phyloP scores from a whole-genome alignment of 257 asterid species.

The Capsicum chinense region DNA sequence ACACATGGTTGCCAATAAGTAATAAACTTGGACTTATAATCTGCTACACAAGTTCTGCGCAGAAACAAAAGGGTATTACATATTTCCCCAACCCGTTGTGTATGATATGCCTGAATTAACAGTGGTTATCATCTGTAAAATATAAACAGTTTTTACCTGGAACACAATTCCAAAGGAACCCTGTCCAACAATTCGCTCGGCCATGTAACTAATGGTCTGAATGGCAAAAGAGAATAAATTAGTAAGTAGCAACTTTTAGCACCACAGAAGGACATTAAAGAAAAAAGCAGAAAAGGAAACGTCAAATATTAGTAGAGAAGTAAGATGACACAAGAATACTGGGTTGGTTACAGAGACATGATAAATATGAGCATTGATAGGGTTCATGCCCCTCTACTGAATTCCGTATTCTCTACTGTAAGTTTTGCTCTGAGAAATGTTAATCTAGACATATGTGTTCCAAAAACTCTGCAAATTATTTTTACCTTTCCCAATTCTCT shows the following conservation, averaged over 20 bases:
- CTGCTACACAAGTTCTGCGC: constrained; percentile 1
- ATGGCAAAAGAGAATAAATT: constrained; percentile 21
- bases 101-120: not conserved
- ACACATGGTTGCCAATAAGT: not conserved
- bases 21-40: not conserved
- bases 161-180: constrained; percentile 76
- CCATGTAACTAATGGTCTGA: constrained; percentile 68
- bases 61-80: not conserved
- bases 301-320: not conserved
- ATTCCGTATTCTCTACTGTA: not conserved
- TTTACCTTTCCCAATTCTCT: not conserved
- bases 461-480: not conserved
- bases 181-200: constrained; percentile 72
- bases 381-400: not conserved
- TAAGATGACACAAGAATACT: not conserved
- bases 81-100: not conserved
- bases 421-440: not conserved
- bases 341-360: constrained; percentile 10
- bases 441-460: not conserved
- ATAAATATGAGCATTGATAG: not conserved
- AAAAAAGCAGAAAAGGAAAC: not conserved
- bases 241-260: not conserved
- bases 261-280: not conserved
- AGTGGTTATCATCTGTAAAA: not conserved
- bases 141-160: constrained; percentile 51